phyloP scores from a whole-genome alignment of 2,329 filamentous ascomycete genomes.

The Graphilbum sp. region DNA sequence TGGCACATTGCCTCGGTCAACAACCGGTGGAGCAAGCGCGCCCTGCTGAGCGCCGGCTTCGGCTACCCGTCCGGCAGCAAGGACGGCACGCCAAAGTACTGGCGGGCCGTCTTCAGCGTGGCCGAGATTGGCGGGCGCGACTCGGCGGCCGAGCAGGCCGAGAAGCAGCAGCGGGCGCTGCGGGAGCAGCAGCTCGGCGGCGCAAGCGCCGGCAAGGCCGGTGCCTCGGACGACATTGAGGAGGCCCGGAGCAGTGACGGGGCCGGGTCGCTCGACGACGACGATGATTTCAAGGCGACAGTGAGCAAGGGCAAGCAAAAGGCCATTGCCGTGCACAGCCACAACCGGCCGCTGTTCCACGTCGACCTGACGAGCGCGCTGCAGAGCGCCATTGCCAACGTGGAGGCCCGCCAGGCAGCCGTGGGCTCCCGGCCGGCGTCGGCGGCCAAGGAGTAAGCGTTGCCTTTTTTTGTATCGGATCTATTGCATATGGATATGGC shows the following conservation, averaged over 20 bases:
- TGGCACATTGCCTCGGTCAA: slow-evolving; percentile 38
- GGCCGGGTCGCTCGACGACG: slow-evolving; percentile 14
- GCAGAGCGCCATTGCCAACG: slow-evolving; percentile 71
- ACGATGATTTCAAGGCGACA: slow-evolving; percentile 22
- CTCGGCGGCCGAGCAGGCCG: slow-evolving; percentile 53
- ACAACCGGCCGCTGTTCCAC: slow-evolving; percentile 86
- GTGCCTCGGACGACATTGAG: slow-evolving; percentile 10
- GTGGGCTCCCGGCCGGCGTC: slow-evolving; percentile 2
- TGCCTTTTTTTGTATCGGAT: too few relatives aligned
- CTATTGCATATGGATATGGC: too few relatives aligned
- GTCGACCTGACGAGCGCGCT: slow-evolving; percentile 79
- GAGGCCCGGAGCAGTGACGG: slow-evolving; percentile 10
- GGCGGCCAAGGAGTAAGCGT: slow-evolving; percentile 1
- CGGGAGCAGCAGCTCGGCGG: slow-evolving; percentile 3
- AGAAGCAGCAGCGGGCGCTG: slow-evolving; percentile 40
- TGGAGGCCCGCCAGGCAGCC: slow-evolving; percentile 35
- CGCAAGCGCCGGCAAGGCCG: slow-evolving; percentile 5
- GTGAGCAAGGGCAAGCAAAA: slow-evolving; percentile 9
- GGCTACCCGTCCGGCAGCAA: slow-evolving; percentile 41
- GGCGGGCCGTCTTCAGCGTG: slow-evolving; percentile 92
- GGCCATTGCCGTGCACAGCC: slow-evolving; percentile 58
- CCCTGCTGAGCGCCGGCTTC: slow-evolving; percentile 39
- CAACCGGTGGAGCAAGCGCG: slow-evolving; percentile 40
- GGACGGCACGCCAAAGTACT: slow-evolving; percentile 44
- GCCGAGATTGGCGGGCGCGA: slow-evolving; percentile 61